Evolutionary conservation across 805 yeast genomes (phyloP).

Genomic region (Lachancea lanzarotensis): DNA sequence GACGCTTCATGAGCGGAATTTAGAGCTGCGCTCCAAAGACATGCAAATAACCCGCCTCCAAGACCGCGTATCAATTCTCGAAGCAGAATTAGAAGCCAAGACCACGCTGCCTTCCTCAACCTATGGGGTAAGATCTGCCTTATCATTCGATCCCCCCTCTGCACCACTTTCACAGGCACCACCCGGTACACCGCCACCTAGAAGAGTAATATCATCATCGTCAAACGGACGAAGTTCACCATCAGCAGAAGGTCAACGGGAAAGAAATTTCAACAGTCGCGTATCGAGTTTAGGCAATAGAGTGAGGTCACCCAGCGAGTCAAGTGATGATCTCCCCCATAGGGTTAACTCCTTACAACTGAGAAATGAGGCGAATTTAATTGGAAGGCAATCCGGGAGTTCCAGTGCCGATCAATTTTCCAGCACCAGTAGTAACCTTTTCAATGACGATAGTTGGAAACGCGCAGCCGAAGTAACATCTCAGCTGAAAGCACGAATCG

Average conservation of each 20-base stretch:
- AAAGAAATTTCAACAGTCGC: background rate
- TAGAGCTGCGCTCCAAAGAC: constrained; percentile 19
- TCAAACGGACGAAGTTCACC: constrained; percentile 10
- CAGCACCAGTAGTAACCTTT: constrained; percentile 15
- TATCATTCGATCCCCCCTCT: constrained; percentile 11
- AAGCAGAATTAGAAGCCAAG: constrained; percentile 12
- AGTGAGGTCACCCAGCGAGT: constrained; percentile 33
- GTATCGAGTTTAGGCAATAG: constrained; percentile 23
- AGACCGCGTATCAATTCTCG: constrained; percentile 16
- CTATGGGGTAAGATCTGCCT: constrained; percentile 16
- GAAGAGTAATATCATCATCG: background rate
- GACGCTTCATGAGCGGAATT: constrained; percentile 17
- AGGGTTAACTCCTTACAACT: constrained; percentile 27
- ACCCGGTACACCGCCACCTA: constrained; percentile 8
- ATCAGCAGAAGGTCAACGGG: background rate
- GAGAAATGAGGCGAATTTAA: background rate
- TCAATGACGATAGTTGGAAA: constrained; percentile 71
- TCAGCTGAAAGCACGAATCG: constrained; percentile 79
- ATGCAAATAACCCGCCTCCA: constrained; percentile 19
- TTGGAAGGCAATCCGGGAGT: background rate
- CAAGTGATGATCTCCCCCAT: constrained; percentile 28
- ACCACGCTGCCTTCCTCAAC: constrained; percentile 10
- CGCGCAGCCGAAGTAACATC: constrained; percentile 86
- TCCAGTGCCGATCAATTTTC: background rate
- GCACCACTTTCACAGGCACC: constrained; percentile 3